Evolutionary conservation across 257 asterid genomes (phyloP).

Genomic region (Przewalskia tangutica): DNA sequence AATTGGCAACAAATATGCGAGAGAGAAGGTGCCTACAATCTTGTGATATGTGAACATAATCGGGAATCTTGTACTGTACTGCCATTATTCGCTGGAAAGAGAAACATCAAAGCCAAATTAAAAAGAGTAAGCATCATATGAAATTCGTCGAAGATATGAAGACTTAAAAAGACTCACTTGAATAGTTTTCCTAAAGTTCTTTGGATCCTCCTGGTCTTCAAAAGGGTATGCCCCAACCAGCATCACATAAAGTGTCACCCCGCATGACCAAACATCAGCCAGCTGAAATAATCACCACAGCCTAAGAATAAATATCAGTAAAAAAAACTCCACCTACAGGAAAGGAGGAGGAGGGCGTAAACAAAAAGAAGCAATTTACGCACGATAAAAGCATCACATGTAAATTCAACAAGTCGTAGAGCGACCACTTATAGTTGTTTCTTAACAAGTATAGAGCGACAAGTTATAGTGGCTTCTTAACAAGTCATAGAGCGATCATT

Average conservation of each 20-base stretch:
- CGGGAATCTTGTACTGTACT: slow-evolving; percentile 73
- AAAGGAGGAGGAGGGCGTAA: not conserved
- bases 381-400: not conserved
- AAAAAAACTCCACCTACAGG: not conserved
- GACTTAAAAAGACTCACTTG: slow-evolving; percentile 32
- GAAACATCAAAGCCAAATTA: slow-evolving; percentile 11
- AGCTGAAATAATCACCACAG: slow-evolving; percentile 22
- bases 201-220: slow-evolving; percentile 73
- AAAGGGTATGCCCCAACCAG: slow-evolving; percentile 81
- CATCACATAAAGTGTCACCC: slow-evolving; percentile 77
- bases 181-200: slow-evolving; percentile 66
- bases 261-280: slow-evolving; percentile 86
- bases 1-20: slow-evolving; percentile 62
- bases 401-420: not conserved
- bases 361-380: not conserved
- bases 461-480: not conserved
- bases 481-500: not conserved
- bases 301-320: not conserved
- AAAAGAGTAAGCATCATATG: not conserved
- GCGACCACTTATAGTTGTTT: not conserved
- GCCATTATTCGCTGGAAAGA: slow-evolving; percentile 65
- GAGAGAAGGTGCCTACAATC: slow-evolving; percentile 81
- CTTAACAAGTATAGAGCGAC: not conserved
- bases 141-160: not conserved
- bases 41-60: slow-evolving; percentile 78